Evolutionary conservation across 331 rosid species (phyloP), one percentile per base, ranked within the genome.

Genomic region (Quercus lobata): DNA sequence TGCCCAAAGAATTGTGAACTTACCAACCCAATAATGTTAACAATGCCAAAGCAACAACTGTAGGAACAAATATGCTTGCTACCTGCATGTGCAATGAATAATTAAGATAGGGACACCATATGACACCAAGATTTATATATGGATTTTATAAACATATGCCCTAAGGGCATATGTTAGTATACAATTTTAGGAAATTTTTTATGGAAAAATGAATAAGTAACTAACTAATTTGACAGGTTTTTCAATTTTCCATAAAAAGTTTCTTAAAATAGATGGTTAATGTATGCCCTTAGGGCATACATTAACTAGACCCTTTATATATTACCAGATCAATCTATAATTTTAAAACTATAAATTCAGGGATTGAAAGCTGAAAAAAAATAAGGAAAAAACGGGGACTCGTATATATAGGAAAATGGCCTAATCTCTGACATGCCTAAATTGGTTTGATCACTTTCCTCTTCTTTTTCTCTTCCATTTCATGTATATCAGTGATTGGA

Each of bases 11-110:
- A 41, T 24, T 2, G 56, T 41, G 77, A 85, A 71, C 97, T 83
- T 88, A 96, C 99, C 99, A 93, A 29, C 84, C 80, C 82, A 96
- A 84, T 46, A 95, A 84, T 22, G 99, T 93, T 83, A 93, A 82
- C 46, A 93, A 81, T 74, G 99, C 84, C 90, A 95, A 68, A 57
- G 87, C 84, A 82, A 95, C 88, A 76, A 95, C 99, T 0, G 90
- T 86, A 12, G 98, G 99, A 75, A 95, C 98, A 76, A 95, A 95
- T 82, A 95, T 93, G 86, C 99, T 91, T 19, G 99, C 98, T 37
- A 96, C 91, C 99, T 96, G 90, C 87, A 85, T 71, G 76, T 27
- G 76, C 18, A 41, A 69, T 57, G 49, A 69, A 77, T 53, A 74
- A 30, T n/a, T 30, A 80, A 80, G 76, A 91, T 82, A 30, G 29